These are phyloP conservation scores for Colletotrichum sp. DNA, from an alignment of 2,329 filamentous ascomycete genomes.

Conservation along the genomic window DNA sequence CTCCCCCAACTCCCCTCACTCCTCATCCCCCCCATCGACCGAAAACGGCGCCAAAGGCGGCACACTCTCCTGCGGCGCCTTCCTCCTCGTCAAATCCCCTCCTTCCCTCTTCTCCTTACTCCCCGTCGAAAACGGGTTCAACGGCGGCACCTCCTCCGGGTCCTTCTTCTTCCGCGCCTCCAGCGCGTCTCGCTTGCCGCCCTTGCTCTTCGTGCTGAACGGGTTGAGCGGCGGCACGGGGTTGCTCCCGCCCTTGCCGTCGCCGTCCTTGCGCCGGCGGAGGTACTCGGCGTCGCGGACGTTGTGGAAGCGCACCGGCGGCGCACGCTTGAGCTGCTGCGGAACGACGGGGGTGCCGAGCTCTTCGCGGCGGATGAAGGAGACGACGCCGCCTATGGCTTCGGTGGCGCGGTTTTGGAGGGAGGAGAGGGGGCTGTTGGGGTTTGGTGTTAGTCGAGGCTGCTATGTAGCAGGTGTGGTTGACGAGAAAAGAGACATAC, in stretches of 20 bases:
- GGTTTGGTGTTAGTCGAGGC: background rate
- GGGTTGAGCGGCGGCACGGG: background rate
- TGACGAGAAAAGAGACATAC: background rate
- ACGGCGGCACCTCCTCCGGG: background rate
- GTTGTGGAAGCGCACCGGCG: background rate
- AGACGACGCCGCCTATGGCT: conserved; percentile 8
- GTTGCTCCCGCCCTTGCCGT: background rate
- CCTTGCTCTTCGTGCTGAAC: background rate
- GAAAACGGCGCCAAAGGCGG: conserved; percentile 7
- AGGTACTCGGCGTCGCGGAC: conserved; percentile 1
- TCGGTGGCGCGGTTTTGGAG: conserved; percentile 10
- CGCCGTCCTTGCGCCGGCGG: background rate
- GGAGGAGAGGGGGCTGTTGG: background rate
- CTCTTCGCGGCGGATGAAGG: conserved; percentile 12
- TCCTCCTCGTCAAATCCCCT: background rate
- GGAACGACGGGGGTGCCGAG: background rate
- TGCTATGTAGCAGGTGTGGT: background rate
- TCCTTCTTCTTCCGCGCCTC: background rate
- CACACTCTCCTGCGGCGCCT: conserved; percentile 1
- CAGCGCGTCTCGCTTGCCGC: background rate
- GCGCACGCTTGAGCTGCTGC: background rate
- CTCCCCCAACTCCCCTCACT: background rate
- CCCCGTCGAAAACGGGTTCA: background rate
- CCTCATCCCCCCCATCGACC: background rate
- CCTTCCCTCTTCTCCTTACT: background rate